A percentile compares a stretch with the other conserved stretches of the same genome.
These are phyloP conservation scores for Fusarium napiforme DNA, from an alignment of 2,329 filamentous ascomycete genomes.

Conservation along the genomic window DNA sequence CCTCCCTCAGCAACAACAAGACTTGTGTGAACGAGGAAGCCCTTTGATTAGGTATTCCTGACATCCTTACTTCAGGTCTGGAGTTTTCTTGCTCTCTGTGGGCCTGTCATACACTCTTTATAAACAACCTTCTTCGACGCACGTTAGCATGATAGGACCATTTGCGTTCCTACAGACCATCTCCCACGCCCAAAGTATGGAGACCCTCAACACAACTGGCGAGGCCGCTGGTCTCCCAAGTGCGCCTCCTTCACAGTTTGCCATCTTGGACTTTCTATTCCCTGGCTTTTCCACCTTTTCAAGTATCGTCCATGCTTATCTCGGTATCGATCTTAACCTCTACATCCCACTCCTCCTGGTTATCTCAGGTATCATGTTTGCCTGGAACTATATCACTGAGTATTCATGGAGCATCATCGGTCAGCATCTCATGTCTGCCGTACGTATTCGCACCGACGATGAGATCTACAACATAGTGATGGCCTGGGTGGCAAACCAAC, in stretches of 20 bases:
- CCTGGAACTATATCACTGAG: slow-evolving; percentile 63
- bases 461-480: slow-evolving; percentile 80
- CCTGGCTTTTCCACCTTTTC: slow-evolving; percentile 72
- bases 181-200: slow-evolving; percentile 38
- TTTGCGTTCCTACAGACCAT: slow-evolving; percentile 9
- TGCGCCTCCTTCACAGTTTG: slow-evolving; percentile 52
- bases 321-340: slow-evolving; percentile 70
- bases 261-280: slow-evolving; percentile 70
- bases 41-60: not conserved
- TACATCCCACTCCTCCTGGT: slow-evolving; percentile 70
- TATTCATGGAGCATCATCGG: slow-evolving; percentile 61
- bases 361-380: slow-evolving; percentile 59
- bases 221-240: slow-evolving; percentile 2
- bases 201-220: slow-evolving; percentile 37
- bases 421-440: slow-evolving; percentile 70
- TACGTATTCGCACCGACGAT: slow-evolving; percentile 74
- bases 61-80: not conserved
- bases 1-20: not conserved
- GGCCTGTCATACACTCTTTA: not conserved
- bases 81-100: not conserved
- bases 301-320: slow-evolving; percentile 62
- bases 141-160: slow-evolving; percentile 19
- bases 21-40: not conserved
- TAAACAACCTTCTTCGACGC: not conserved
- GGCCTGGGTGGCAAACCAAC: slow-evolving; percentile 73